Evolutionary conservation across 768 basidiomycete species (phyloP).

Genomic region (Cyclocybe cylindracea): DNA sequence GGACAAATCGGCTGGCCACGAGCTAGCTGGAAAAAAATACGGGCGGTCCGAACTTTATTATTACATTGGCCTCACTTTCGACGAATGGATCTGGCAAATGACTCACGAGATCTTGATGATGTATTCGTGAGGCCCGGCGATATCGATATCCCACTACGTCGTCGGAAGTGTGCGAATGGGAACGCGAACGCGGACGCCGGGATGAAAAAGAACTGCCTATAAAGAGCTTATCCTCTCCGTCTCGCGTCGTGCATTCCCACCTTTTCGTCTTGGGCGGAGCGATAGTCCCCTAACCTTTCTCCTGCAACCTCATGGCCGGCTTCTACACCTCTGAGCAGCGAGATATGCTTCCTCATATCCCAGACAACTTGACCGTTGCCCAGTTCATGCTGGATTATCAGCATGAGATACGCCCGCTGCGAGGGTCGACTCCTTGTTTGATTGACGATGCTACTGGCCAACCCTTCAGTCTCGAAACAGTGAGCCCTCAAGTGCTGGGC

Average conservation of each 20-base stretch:
- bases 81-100: conserved; percentile 7
- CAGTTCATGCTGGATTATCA: conserved; percentile 57
- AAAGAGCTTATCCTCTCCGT: too few relatives aligned
- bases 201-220: too few relatives aligned
- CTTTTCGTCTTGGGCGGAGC: too few relatives aligned
- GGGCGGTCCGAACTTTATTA: conserved; percentile 10
- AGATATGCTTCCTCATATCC: conserved; percentile 36
- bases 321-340: conserved; percentile 26
- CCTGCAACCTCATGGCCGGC: conserved; percentile 23
- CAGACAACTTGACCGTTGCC: conserved; percentile 56
- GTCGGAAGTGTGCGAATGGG: too few relatives aligned
- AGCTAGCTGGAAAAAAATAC: not conserved
- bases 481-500: conserved; percentile 11
- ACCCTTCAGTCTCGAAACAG: conserved; percentile 40
- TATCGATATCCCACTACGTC: too few relatives aligned
- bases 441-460: conserved; percentile 52
- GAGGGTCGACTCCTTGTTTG: conserved; percentile 44
- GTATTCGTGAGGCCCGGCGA: too few relatives aligned
- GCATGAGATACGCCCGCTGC: conserved; percentile 43
- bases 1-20: conserved; percentile 2
- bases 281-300: too few relatives aligned
- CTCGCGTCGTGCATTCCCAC: too few relatives aligned
- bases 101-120: conserved; percentile 2
- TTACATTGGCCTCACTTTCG: conserved; percentile 7
- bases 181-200: too few relatives aligned